Base-by-base conservation (phyloP, 345 rosid genomes). In the Linum tenue region DNA sequence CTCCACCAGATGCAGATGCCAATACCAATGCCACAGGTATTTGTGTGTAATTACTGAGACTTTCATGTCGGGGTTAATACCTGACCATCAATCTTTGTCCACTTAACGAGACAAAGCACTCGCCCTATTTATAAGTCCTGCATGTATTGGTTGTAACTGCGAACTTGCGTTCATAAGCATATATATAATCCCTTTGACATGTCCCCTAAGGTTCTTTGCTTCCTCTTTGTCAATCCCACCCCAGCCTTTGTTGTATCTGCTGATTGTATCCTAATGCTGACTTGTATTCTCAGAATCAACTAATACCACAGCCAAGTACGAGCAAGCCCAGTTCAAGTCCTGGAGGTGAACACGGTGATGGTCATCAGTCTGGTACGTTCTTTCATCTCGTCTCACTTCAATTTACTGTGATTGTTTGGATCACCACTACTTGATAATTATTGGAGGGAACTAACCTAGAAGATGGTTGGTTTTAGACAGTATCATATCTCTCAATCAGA, bases 1-100 rank as follows among this genome's bases (percentile, higher is more conserved):
- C 79, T 82, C 62, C 87, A 77, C 55, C 89, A 75, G 17, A 69
- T 79, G 81, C 97, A 83, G 51, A 43, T 79, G 56, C 86, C 82
- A 57, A 75, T 39, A 67, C 73, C 71, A 57, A 75, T 39, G 67
- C 73, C 71, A 66, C 94, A 83, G 88, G 95, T 89, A 76, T 16
- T 36, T 5, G 14, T 64, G 36, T n/a, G 1, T 15, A 9, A 31
- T 44, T 51, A 15, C 8, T 58, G 55, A 63, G 12, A 44, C 42
- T 59, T 59, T 62, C 43, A 44, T 62, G 35, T 66, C 37, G 16
- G 17, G 9, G 37, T 53, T 1, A n/a, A 11, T 39, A 22, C 31
- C 31, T 22, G 31, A 22, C 31, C 31, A 22, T 22, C 3, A 63
- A 59, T 36, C 39, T 44, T 31, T 68, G 68, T 7, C 12, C 12